These are phyloP conservation scores for Infundibulicybe gibba DNA, from an alignment of 768 basidiomycete species.

Conservation along the genomic window DNA sequence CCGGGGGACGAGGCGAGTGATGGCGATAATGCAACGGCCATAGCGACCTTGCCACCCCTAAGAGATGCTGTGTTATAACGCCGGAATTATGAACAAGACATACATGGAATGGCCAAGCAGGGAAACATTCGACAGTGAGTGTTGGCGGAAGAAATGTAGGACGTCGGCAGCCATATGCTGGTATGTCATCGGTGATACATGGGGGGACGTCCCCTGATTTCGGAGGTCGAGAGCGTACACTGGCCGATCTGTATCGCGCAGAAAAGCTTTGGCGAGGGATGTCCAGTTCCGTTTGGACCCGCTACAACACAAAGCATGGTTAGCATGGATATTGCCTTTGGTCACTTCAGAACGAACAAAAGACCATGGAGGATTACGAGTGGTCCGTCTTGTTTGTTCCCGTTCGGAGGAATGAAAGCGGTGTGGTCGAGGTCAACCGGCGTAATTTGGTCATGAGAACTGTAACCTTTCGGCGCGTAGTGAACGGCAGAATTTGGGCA, in stretches of 20 bases:
- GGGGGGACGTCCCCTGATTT: slow-evolving; percentile 81
- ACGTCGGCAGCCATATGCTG: slow-evolving; percentile 74
- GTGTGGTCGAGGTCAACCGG: slow-evolving; percentile 15
- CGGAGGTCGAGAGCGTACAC: slow-evolving; percentile 74
- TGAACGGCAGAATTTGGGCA: background rate
- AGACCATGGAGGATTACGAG: slow-evolving; percentile 58
- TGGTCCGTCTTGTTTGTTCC: slow-evolving; percentile 30
- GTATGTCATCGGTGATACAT: slow-evolving; percentile 68
- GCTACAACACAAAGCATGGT: slow-evolving; percentile 26
- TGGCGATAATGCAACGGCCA: slow-evolving; percentile 54
- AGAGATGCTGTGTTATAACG: background rate
- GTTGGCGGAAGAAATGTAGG: slow-evolving; percentile 54
- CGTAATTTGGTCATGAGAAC: background rate
- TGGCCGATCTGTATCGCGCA: slow-evolving; percentile 52
- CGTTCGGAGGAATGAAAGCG: slow-evolving; percentile 10
- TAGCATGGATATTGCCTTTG: background rate
- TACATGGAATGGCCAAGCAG: slow-evolving; percentile 89
- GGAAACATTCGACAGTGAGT: slow-evolving; percentile 53
- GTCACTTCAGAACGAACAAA: slow-evolving; percentile 35
- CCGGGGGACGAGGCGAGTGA: slow-evolving; percentile 23
- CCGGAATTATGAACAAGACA: slow-evolving; percentile 16
- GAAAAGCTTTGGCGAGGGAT: slow-evolving; percentile 69
- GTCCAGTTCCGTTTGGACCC: slow-evolving; percentile 87
- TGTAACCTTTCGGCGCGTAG: background rate
- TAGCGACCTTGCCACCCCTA: slow-evolving; percentile 83